A percentile compares a stretch with the other conserved stretches of the same genome.
These are phyloP conservation scores for Trifolium subterraneum DNA, from an alignment of 306 rosid species.

Conservation along the genomic window DNA sequence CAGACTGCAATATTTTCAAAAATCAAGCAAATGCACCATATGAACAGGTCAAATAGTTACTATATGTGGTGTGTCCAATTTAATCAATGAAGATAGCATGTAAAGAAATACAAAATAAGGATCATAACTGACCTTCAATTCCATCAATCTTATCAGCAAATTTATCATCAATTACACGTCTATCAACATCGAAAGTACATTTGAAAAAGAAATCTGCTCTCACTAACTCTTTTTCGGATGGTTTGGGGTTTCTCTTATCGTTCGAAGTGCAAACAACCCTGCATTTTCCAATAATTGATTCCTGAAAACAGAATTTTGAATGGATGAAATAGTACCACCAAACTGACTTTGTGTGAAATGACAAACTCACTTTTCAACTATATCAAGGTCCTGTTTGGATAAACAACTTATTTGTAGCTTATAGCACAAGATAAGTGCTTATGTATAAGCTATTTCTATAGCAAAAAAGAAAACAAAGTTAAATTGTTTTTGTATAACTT, in stretches of 20 bases:
- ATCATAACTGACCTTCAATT: constrained; percentile 52
- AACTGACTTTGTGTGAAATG: constrained; percentile 16
- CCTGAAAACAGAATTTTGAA: constrained; percentile 51
- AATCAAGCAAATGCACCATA: constrained; percentile 18
- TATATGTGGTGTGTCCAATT: constrained; percentile 1
- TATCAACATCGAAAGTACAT: constrained; percentile 54
- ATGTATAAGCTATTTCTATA: neutral
- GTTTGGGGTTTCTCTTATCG: constrained; percentile 62
- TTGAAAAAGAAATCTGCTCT: constrained; percentile 58
- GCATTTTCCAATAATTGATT: constrained; percentile 61
- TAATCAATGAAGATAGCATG: constrained; percentile 21
- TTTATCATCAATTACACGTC: constrained; percentile 33
- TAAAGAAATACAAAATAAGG: constrained; percentile 6
- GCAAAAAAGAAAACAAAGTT: no score
- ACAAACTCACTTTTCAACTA: constrained; percentile 17
- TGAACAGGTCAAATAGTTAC: neutral
- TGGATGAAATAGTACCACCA: constrained; percentile 25
- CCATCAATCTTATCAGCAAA: constrained; percentile 56
- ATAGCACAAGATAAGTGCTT: neutral
- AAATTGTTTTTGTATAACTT: no score
- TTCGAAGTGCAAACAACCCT: constrained; percentile 63
- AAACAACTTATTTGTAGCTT: no score
- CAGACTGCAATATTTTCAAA: neutral
- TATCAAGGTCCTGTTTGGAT: no score
- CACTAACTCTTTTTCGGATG: constrained; percentile 54